Evolutionary conservation across 805 yeast genomes (phyloP).

Genomic region (Hanseniaspora lachancei): DNA sequence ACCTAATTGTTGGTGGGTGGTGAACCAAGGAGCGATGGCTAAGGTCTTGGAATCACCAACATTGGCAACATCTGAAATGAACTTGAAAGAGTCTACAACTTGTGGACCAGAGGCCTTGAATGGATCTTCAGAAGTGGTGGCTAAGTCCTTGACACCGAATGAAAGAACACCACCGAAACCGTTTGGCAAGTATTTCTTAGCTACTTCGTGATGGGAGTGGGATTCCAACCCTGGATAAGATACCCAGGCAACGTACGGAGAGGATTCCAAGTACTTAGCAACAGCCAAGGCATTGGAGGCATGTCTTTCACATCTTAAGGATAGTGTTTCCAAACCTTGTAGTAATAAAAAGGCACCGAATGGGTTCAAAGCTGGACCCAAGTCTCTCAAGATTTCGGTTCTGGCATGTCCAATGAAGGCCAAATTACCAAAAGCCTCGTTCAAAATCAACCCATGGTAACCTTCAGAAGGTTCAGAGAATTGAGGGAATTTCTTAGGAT

Average conservation of each 20-base stretch:
- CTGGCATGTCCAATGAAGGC: constrained; percentile 74
- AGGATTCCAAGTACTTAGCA: constrained; percentile 61
- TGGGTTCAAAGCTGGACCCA: constrained; percentile 83
- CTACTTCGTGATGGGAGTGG: constrained; percentile 63
- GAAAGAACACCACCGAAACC: constrained; percentile 84
- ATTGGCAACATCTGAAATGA: constrained; percentile 87
- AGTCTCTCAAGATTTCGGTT: constrained; percentile 76
- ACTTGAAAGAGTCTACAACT: constrained; percentile 69
- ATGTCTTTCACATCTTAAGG: constrained; percentile 88
- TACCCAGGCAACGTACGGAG: constrained; percentile 74
- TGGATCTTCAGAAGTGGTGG: constrained; percentile 30
- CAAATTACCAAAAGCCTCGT: constrained; percentile 65
- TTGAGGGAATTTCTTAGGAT: constrained; percentile 83
- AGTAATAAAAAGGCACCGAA: constrained; percentile 73
- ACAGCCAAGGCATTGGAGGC: constrained; percentile 66
- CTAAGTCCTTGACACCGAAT: constrained; percentile 67
- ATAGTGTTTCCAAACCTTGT: constrained; percentile 89
- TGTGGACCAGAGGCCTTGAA: constrained; percentile 68
- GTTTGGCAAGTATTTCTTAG: constrained; percentile 65
- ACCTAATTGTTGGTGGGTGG: constrained; percentile 84
- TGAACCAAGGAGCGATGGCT: constrained; percentile 90
- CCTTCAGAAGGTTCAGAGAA: constrained; percentile 84
- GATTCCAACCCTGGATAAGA: constrained; percentile 81
- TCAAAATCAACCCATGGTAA: constrained; percentile 76
- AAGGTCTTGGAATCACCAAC: constrained; percentile 94